A percentile compares a stretch with the other conserved stretches of the same genome.
Evolutionary conservation across 768 basidiomycete genomes (phyloP).

Genomic region (Boletus vermiculosoides): DNA sequence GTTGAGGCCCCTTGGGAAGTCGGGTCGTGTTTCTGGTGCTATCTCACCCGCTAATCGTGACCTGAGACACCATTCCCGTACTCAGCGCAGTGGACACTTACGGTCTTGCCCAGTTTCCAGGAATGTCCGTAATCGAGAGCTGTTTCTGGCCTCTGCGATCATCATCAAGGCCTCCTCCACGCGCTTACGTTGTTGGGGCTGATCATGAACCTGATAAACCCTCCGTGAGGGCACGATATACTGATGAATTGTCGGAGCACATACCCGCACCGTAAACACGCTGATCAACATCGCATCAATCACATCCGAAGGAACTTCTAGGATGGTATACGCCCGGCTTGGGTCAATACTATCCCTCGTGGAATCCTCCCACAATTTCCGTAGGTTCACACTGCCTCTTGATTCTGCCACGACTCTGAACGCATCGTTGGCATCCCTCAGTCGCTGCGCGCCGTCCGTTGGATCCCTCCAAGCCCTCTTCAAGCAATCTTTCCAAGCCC

Average conservation of each 20-base stretch:
- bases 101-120: constrained; percentile 69
- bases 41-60: constrained; percentile 59
- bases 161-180: constrained; percentile 71
- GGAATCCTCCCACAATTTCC: constrained; percentile 51
- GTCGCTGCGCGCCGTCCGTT: constrained; percentile 43
- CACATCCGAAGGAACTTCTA: constrained; percentile 68
- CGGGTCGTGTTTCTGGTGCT: constrained; percentile 49
- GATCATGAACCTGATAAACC: constrained; percentile 61
- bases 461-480: constrained; percentile 53
- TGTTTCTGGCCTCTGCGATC: constrained; percentile 74
- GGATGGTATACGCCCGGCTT: constrained; percentile 64
- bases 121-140: constrained; percentile 65
- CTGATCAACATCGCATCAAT: constrained; percentile 79
- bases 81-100: constrained; percentile 41
- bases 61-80: constrained; percentile 2
- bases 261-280: constrained; percentile 68
- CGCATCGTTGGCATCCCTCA: constrained; percentile 62
- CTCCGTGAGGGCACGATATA: constrained; percentile 8
- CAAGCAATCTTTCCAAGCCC: constrained; percentile 64
- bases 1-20: constrained; percentile 82
- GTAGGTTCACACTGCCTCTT: constrained; percentile 50
- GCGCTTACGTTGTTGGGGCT: constrained; percentile 61
- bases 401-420: constrained; percentile 67
- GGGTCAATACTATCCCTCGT: constrained; percentile 63
- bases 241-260: constrained; percentile 17